Evolutionary conservation across 352 stramenopile genomes (phyloP), one percentile per base, ranked within the genome.

Genomic region (Globisporangium heterothallicum): DNA sequence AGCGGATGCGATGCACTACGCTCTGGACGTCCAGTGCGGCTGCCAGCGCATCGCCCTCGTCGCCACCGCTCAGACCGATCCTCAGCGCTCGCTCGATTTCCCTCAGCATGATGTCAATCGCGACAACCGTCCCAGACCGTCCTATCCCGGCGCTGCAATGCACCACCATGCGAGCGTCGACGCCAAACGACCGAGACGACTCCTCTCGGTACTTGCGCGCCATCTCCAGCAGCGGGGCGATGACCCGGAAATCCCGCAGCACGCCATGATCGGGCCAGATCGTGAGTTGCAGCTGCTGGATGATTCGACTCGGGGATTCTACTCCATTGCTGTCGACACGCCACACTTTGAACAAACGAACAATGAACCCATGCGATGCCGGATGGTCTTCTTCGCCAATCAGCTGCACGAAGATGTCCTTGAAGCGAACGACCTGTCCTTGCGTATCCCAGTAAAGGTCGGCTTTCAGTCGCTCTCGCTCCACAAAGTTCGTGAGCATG

Each of bases 401-500:
- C 18, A 88, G 44, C 59, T 79, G 62, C 21, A 85, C 75, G 4
- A 67, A 51, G 0, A 93, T 55, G 12, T 72, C 70, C 14, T 64
- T 53, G 61, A 87, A 87, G 43, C 84, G 66, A 18, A 88, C 66
- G 18, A 45, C 22, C 10, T 73, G 44, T 16, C 73, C 71, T 3
- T 38, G 51, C 9, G 66, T 44, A 27, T 89, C 69, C 79, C 82
- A 93, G 55, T 93, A 91, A 34, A 84, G 18, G 49, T 91, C 77
- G 0, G 82, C 82, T 56, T 89, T 91, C 29, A 73, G 56, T 21
- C 79, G 66, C 44, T 89, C 64, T 25, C 73, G 59, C 61, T 94
- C 83, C 22, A 94, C 66, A 56, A 91, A 94, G 59, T 92, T 90
- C 7, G 83, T 94, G 30, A 94, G 80, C 80, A 94, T 94, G 52